Evolutionary conservation across 805 yeast species (phyloP).

Genomic region (Candida vartiovaarae): DNA sequence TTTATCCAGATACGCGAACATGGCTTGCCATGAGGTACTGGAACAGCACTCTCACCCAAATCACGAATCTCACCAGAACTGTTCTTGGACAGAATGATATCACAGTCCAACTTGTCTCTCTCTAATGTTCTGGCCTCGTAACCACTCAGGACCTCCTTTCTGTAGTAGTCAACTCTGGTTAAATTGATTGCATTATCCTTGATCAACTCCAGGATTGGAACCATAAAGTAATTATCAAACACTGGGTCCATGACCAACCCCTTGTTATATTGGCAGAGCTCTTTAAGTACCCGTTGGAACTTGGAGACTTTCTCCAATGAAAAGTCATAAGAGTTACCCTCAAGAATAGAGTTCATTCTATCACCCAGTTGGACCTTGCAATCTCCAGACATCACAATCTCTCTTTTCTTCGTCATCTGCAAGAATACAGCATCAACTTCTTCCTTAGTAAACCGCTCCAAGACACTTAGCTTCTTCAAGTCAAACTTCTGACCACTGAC

Average conservation of each 20-base stretch:
- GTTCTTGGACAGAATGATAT: conserved; percentile 36
- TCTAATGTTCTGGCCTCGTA: conserved; percentile 76
- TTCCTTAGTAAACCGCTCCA: conserved; percentile 42
- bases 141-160: conserved; percentile 43
- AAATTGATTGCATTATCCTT: conserved; percentile 35
- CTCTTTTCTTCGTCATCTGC: conserved; percentile 43
- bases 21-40: conserved; percentile 54
- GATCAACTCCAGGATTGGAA: conserved; percentile 49
- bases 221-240: conserved; percentile 56
- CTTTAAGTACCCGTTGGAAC: conserved; percentile 37
- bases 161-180: conserved; percentile 48
- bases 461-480: conserved; percentile 23
- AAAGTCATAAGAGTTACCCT: conserved; percentile 23
- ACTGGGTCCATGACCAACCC: conserved; percentile 50
- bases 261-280: conserved; percentile 36
- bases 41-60: conserved; percentile 14
- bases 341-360: conserved; percentile 17
- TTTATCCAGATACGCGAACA: conserved; percentile 72
- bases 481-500: conserved; percentile 21
- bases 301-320: conserved; percentile 38
- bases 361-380: conserved; percentile 32
- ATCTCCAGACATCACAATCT: conserved; percentile 40
- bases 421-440: conserved; percentile 37
- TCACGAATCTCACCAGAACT: conserved; percentile 4
- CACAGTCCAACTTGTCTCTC: conserved; percentile 59